These are phyloP conservation scores for Aspergillus sp. DNA, from an alignment of 2,329 filamentous ascomycete genomes.

Conservation along the genomic window DNA sequence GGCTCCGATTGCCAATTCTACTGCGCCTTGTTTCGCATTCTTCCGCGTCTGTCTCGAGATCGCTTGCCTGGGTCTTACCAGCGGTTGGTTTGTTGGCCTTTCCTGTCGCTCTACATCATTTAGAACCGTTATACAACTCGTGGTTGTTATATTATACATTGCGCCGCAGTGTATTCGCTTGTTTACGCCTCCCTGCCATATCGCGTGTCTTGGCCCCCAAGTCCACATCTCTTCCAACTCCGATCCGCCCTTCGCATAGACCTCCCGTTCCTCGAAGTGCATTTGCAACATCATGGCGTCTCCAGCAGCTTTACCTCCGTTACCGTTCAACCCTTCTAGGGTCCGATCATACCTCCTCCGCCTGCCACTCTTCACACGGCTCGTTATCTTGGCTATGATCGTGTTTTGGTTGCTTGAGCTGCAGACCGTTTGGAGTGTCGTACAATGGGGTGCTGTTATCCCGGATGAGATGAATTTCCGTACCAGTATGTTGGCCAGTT, in stretches of 20 bases:
- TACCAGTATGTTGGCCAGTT: conserved; percentile 59
- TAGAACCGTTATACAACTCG: background rate
- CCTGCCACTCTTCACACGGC: conserved; percentile 83
- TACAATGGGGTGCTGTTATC: conserved; percentile 75
- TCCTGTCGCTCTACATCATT: background rate
- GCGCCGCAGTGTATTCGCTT: background rate
- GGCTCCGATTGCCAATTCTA: background rate
- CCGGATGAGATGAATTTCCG: conserved; percentile 72
- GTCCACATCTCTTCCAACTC: background rate
- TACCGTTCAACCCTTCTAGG: conserved; percentile 68
- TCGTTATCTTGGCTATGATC: conserved; percentile 65
- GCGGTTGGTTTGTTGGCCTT: background rate
- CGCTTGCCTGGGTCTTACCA: background rate
- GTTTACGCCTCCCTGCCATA: background rate
- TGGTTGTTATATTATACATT: background rate
- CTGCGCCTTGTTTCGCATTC: background rate
- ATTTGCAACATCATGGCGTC: conserved; percentile 39
- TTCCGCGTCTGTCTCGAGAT: background rate
- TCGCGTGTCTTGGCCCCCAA: background rate
- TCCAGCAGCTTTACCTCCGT: conserved; percentile 49
- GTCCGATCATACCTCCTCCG: conserved; percentile 79
- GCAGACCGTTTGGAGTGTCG: conserved; percentile 69
- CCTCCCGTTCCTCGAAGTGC: background rate
- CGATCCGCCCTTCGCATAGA: background rate
- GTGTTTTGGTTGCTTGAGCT: conserved; percentile 68